These are phyloP conservation scores for Penicillium alfredii DNA, from an alignment of 495 filamentous ascomycete species.

Conservation along the genomic window DNA sequence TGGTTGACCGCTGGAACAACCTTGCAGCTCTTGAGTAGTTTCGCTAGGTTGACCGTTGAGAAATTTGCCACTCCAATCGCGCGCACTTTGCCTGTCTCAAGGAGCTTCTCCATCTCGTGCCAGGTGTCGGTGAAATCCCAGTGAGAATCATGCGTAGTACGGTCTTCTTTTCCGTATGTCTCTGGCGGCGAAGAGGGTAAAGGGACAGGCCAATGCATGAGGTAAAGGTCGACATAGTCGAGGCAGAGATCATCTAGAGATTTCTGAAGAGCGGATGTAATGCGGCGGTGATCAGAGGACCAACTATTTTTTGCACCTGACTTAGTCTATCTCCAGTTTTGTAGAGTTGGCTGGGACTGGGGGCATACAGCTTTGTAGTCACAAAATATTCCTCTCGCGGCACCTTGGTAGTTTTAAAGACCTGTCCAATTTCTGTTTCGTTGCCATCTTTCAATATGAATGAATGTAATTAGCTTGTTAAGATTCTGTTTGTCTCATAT, in stretches of 20 bases:
- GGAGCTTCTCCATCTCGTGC: conserved; percentile 51
- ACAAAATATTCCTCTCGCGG: conserved; percentile 52
- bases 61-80: conserved; percentile 55
- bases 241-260: conserved; percentile 54
- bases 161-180: conserved; percentile 32
- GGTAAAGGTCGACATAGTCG: conserved; percentile 60
- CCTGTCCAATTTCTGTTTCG: conserved; percentile 44
- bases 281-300: conserved; percentile 40
- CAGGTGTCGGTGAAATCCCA: conserved; percentile 40
- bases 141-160: conserved; percentile 36
- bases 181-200: conserved; percentile 43
- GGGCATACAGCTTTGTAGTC: conserved; percentile 52
- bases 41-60: conserved; percentile 36
- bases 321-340: conserved; percentile 21
- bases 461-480: conserved; percentile 8
- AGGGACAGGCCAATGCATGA: conserved; percentile 60
- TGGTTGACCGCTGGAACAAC: conserved; percentile 58
- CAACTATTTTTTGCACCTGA: conserved; percentile 17
- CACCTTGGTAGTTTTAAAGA: conserved; percentile 44
- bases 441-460: conserved; percentile 30
- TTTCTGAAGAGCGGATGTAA: conserved; percentile 45
- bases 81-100: conserved; percentile 49
- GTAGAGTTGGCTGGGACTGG: too few relatives aligned
- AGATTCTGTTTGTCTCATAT: neutral
- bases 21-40: conserved; percentile 40